Percentiles rank a stretch among this genome's conserved stretches.
Conservation (phyloP, 2,329 filamentous ascomycete species). For the Trichoderma lentiforme region DNA sequence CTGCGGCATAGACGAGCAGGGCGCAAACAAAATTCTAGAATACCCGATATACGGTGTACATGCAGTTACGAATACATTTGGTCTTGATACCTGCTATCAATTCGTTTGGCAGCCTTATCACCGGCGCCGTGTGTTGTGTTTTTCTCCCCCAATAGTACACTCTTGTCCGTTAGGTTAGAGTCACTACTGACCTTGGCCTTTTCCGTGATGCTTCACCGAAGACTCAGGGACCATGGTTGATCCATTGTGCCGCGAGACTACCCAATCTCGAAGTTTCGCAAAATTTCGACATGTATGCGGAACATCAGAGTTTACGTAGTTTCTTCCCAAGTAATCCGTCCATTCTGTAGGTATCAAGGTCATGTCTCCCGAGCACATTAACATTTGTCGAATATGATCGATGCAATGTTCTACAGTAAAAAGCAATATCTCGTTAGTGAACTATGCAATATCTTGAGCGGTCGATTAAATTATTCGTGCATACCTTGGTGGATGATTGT, state of each 20-base stretch:
- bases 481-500: not conserved
- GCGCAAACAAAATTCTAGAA: constrained; percentile 11
- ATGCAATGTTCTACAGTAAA: not conserved
- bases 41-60: constrained; percentile 9
- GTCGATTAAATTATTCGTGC: not conserved
- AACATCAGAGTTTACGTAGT: not conserved
- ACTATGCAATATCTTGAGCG: not conserved
- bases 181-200: not conserved
- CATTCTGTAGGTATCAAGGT: not conserved
- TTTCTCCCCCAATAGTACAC: no score
- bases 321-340: not conserved
- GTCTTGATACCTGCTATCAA: not conserved
- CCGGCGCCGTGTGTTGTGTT: no score
- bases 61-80: constrained; percentile 4
- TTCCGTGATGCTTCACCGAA: not conserved
- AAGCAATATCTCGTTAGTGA: not conserved
- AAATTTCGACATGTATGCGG: not conserved
- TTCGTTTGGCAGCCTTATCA: not conserved
- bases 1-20: constrained; percentile 2
- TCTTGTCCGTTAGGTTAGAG: no score
- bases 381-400: not conserved
- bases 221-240: not conserved
- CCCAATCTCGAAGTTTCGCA: not conserved
- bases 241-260: not conserved
- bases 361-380: not conserved